A percentile compares a stretch with the other conserved stretches of the same genome.
Evolutionary conservation across 768 basidiomycete genomes (phyloP).

Genomic region (Neoboletus brunneissimus): DNA sequence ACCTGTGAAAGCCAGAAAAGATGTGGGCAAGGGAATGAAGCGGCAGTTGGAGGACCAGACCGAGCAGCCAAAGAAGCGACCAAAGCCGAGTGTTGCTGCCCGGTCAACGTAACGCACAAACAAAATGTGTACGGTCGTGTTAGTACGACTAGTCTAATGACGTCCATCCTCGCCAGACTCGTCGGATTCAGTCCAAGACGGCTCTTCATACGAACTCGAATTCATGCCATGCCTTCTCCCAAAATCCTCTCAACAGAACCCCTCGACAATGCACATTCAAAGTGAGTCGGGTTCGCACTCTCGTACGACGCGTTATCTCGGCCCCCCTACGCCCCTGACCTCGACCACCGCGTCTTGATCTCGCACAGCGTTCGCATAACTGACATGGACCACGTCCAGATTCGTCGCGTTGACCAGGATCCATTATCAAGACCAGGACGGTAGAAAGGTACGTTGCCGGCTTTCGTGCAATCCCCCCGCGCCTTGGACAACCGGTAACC

Average conservation of each 20-base stretch:
- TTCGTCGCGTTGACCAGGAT: conserved; percentile 87
- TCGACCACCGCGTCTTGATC: neutral
- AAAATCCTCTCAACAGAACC: conserved; percentile 53
- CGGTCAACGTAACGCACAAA: neutral
- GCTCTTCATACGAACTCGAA: neutral
- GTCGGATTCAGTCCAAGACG: neutral
- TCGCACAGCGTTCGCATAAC: neutral
- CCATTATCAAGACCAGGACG: conserved; percentile 74
- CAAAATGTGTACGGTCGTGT: neutral
- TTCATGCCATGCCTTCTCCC: conserved; percentile 37
- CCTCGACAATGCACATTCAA: conserved; percentile 55
- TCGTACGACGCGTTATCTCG: neutral
- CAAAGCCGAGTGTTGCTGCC: neutral
- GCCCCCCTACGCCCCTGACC: neutral
- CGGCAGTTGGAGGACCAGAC: conserved; percentile 8
- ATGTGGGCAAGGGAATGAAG: conserved; percentile 4
- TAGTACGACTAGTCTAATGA: conserved; percentile 1
- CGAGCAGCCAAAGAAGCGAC: conserved; percentile 19
- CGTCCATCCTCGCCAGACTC: conserved; percentile 6
- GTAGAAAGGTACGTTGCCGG: conserved; percentile 52
- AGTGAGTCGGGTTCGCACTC: conserved; percentile 36
- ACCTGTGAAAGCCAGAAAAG: neutral
- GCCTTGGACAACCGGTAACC: neutral
- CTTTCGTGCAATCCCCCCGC: neutral
- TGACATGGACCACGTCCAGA: conserved; percentile 37